These are phyloP conservation scores for Nakazawaea siamensis DNA, from an alignment of 805 yeast species.

Conservation along the genomic window DNA sequence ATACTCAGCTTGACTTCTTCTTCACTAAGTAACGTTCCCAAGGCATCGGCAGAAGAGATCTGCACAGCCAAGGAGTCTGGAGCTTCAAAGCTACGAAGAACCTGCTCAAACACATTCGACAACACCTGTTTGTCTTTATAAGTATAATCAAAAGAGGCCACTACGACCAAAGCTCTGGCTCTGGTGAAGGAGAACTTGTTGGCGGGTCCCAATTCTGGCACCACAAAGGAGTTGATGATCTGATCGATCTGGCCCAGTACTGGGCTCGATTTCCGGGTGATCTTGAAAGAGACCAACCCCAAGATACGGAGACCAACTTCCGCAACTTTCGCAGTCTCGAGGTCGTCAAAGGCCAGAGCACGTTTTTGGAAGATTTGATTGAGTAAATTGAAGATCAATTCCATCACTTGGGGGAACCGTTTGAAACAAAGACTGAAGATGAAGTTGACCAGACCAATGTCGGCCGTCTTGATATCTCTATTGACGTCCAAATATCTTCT, in stretches of 20 bases:
- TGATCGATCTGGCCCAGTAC: constrained; percentile 52
- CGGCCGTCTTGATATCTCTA: constrained; percentile 39
- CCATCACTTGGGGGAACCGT: constrained; percentile 33
- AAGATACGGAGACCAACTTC: constrained; percentile 76
- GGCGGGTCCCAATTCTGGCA: constrained; percentile 49
- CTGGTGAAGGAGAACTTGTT: constrained; percentile 55
- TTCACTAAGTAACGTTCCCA: constrained; percentile 32
- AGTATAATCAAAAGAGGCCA: constrained; percentile 23
- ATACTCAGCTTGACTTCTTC: constrained; percentile 49
- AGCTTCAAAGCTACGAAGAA: constrained; percentile 26
- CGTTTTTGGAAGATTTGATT: constrained; percentile 32
- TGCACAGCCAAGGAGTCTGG: constrained; percentile 39
- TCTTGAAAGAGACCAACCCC: constrained; percentile 53
- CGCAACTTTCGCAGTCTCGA: constrained; percentile 42
- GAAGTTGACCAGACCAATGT: constrained; percentile 41
- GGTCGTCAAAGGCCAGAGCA: constrained; percentile 20
- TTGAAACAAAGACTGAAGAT: constrained; percentile 28
- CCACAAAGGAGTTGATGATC: constrained; percentile 48
- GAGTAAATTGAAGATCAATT: constrained; percentile 45
- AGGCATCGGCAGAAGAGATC: constrained; percentile 44
- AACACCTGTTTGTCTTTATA: constrained; percentile 19
- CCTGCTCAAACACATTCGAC: constrained; percentile 25
- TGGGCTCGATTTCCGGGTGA: constrained; percentile 43
- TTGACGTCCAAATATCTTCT: constrained; percentile 57
- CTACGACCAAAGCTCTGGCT: constrained; percentile 59